Percentiles rank a stretch among this genome's conserved stretches.
These are phyloP conservation scores for Malus domestica DNA, from an alignment of 306 rosid species.

Conservation along the genomic window ASM211411v1 NC_041804.1:38369001-38369500, in stretches of 20 bases:
- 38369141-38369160: neutral
- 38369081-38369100: neutral
- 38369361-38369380: slow-evolving; percentile 63
- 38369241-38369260: slow-evolving; percentile 48
- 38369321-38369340: slow-evolving; percentile 61
- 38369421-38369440: slow-evolving; percentile 55
- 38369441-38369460: slow-evolving; percentile 67
- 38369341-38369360: slow-evolving; percentile 45
- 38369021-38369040: neutral
- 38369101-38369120: neutral
- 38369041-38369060: neutral
- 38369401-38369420: slow-evolving; percentile 60
- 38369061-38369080: neutral
- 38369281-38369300: slow-evolving; percentile 49
- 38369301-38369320: slow-evolving; percentile 64
- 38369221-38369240: slow-evolving; percentile 54
- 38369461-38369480: slow-evolving; percentile 40
- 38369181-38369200: neutral
- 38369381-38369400: slow-evolving; percentile 62
- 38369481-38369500: slow-evolving; percentile 1
- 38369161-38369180: neutral
- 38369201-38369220: slow-evolving; percentile 40
- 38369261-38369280: slow-evolving; percentile 40
- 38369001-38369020: neutral
- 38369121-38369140: slow-evolving; percentile 2